Conservation (phyloP, 805 yeast genomes). For the Kodamaea jinghongensis region DNA sequence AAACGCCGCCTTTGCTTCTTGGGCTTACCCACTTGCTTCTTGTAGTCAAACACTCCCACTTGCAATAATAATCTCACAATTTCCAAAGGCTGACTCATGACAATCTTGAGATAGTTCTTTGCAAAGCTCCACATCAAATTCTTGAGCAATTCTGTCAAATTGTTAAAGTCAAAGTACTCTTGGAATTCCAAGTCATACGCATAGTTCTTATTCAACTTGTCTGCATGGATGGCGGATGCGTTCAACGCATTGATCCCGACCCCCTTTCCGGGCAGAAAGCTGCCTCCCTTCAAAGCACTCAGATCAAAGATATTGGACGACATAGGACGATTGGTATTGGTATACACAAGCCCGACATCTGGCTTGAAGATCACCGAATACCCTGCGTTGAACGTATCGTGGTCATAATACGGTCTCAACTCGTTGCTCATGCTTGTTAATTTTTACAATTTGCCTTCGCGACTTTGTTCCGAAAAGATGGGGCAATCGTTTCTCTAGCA, state of each 20-base stretch:
- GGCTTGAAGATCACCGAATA: conserved; percentile 59
- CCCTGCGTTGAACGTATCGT: conserved; percentile 64
- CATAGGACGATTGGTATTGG: conserved; percentile 35
- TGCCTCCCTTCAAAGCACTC: conserved; percentile 10
- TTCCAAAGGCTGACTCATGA: conserved; percentile 86
- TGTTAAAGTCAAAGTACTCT: conserved; percentile 61
- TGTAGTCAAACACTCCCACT: conserved; percentile 59
- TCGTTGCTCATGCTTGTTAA: conserved; percentile 12
- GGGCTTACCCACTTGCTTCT: conserved; percentile 1
- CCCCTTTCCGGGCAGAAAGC: conserved; percentile 16
- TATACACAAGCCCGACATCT: conserved; percentile 58
- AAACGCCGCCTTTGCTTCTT: conserved; percentile 8
- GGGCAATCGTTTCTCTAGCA: no score
- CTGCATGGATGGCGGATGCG: conserved; percentile 11
- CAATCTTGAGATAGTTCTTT: conserved; percentile 64
- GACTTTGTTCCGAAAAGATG: not conserved
- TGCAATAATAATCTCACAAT: conserved; percentile 76
- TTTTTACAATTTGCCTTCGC: conserved; percentile 6
- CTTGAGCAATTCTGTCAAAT: conserved; percentile 54
- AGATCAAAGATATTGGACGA: conserved; percentile 21
- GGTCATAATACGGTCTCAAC: conserved; percentile 68
- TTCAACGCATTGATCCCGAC: conserved; percentile 15
- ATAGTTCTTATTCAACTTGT: conserved; percentile 33
- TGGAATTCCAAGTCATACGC: conserved; percentile 59
- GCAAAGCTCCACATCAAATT: conserved; percentile 60